Evolutionary conservation across 2,329 filamentous ascomycete genomes (phyloP).

Genomic region (Hypoxylon sp.): DNA sequence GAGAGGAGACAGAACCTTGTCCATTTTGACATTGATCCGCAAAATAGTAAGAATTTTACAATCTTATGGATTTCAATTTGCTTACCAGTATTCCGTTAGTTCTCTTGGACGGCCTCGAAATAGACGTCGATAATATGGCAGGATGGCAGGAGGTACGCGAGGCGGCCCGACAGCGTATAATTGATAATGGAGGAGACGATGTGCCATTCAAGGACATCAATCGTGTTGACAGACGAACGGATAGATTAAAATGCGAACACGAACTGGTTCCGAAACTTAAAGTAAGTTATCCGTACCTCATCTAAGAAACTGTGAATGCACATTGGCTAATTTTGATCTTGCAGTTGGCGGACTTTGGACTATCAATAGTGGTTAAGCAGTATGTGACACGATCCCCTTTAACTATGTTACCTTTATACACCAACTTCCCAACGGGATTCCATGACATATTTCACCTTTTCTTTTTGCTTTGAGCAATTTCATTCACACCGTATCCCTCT

Average conservation of each 20-base stretch:
- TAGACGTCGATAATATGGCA: slow-evolving; percentile 3
- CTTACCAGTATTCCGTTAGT: slow-evolving; percentile 32
- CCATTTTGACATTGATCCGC: slow-evolving; percentile 48
- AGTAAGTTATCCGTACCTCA: slow-evolving; percentile 3
- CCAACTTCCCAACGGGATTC: not conserved
- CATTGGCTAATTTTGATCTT: slow-evolving; percentile 1
- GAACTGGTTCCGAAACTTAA: slow-evolving; percentile 29
- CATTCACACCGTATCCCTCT: not conserved
- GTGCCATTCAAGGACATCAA: not conserved
- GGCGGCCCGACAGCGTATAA: not conserved
- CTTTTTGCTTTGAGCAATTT: not conserved
- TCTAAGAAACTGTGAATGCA: not conserved
- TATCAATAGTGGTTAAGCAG: slow-evolving; percentile 16
- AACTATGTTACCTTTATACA: not conserved
- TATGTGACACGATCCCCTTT: not conserved
- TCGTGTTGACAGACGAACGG: not conserved
- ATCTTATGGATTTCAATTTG: not conserved
- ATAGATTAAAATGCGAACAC: slow-evolving; percentile 16
- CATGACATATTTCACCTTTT: not conserved
- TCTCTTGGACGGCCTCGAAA: slow-evolving; percentile 41
- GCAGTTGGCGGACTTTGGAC: slow-evolving; percentile 48
- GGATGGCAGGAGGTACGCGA: not conserved
- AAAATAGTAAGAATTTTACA: slow-evolving; percentile 41
- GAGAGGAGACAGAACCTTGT: slow-evolving; percentile 42
- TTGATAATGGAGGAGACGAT: not conserved